phyloP scores from a whole-genome alignment of 2,329 filamentous ascomycete genomes.

The Alternaria conjuncta region DNA sequence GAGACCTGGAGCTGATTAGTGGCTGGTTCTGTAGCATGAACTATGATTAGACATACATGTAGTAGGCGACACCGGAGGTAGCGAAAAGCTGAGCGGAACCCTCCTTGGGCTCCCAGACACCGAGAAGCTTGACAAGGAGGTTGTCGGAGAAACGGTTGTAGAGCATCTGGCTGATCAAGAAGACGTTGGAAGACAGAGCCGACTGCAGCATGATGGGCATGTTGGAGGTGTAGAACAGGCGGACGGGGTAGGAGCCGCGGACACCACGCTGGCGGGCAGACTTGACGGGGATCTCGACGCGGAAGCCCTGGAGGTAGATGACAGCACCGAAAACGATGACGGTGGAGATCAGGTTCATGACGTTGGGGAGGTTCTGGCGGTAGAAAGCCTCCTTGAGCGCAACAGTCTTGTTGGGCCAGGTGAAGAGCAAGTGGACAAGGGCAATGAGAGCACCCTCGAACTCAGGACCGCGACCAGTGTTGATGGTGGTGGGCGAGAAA shows the following conservation, averaged over 20 bases:
- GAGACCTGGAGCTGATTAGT: slow-evolving; percentile 61
- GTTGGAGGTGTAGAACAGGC: slow-evolving; percentile 99
- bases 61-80: slow-evolving; percentile 93
- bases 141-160: slow-evolving; percentile 99
- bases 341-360: slow-evolving; percentile 97
- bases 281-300: slow-evolving; percentile 99
- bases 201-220: slow-evolving; percentile 99
- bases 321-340: slow-evolving; percentile 93
- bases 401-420: slow-evolving; percentile 99
- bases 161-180: slow-evolving; percentile 98
- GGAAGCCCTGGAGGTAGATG: slow-evolving; percentile 99
- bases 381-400: slow-evolving; percentile 99
- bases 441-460: slow-evolving; percentile 99
- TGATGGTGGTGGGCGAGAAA: slow-evolving; percentile 98
- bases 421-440: slow-evolving; percentile 96
- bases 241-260: slow-evolving; percentile 96
- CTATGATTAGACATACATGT: slow-evolving; percentile 67
- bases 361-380: slow-evolving; percentile 98
- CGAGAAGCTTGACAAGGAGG: slow-evolving; percentile 94
- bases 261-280: slow-evolving; percentile 98
- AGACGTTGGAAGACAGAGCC: slow-evolving; percentile 97
- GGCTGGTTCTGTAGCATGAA: background rate
- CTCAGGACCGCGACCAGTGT: slow-evolving; percentile 98
- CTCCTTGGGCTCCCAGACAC: slow-evolving; percentile 97
- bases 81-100: slow-evolving; percentile 95